phyloP scores from a whole-genome alignment of 192 early-diverging fungal species.

The Diversispora eburnea region DNA sequence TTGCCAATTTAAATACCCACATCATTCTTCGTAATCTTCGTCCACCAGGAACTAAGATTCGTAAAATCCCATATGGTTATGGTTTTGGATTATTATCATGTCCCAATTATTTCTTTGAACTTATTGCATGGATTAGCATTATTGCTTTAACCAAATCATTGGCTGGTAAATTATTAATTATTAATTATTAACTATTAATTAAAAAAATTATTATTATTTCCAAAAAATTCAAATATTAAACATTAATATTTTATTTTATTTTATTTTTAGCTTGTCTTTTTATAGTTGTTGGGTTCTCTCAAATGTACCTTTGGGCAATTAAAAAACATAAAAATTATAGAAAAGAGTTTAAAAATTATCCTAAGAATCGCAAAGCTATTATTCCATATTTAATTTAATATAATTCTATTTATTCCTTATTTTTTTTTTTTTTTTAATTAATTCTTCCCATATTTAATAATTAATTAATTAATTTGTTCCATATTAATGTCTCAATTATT shows the following conservation, averaged over 20 bases:
- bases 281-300: slow-evolving; percentile 64
- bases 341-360: slow-evolving; percentile 90
- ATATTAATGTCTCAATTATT: too few relatives aligned
- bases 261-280: slow-evolving; percentile 54
- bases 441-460: too few relatives aligned
- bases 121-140: slow-evolving; percentile 75
- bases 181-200: background rate
- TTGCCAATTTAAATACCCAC: slow-evolving; percentile 84
- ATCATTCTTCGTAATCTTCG: slow-evolving; percentile 86
- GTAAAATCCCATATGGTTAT: slow-evolving; percentile 88
- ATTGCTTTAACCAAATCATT: slow-evolving; percentile 67
- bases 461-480: too few relatives aligned
- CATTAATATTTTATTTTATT: background rate
- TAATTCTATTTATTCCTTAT: background rate
- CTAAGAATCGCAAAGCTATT: slow-evolving; percentile 76
- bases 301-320: slow-evolving; percentile 94
- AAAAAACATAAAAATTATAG: slow-evolving; percentile 93
- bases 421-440: background rate
- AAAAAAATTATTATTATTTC: background rate
- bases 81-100: slow-evolving; percentile 86
- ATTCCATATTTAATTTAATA: slow-evolving; percentile 62
- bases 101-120: slow-evolving; percentile 94
- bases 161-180: slow-evolving; percentile 38
- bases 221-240: background rate
- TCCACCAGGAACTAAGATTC: slow-evolving; percentile 79